Conservation (phyloP, 2,329 filamentous ascomycete genomes). For the Trichoderma sp. region DNA sequence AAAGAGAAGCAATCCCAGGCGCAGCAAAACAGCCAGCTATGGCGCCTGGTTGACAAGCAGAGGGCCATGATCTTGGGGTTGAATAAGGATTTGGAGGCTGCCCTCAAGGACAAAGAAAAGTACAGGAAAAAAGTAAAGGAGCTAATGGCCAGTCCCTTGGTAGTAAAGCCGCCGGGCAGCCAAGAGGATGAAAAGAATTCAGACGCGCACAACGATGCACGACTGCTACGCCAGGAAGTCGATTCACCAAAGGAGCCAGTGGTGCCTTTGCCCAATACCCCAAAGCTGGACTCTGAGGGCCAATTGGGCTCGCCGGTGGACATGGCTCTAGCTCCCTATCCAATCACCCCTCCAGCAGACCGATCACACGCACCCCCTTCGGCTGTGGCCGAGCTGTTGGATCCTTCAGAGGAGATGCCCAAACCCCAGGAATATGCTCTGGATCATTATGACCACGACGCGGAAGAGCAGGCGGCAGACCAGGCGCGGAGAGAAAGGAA, state of each 20-base stretch:
- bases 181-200: constrained; percentile 22
- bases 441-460: constrained; percentile 55
- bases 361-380: constrained; percentile 41
- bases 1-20: constrained; percentile 89
- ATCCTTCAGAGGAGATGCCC: constrained; percentile 58
- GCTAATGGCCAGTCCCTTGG: constrained; percentile 45
- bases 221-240: constrained; percentile 29
- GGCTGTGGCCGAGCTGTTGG: constrained; percentile 51
- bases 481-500: constrained; percentile 46
- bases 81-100: constrained; percentile 89
- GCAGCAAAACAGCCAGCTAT: constrained; percentile 88
- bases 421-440: constrained; percentile 59
- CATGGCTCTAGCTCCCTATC: constrained; percentile 59
- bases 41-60: constrained; percentile 96
- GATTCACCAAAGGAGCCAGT: constrained; percentile 19
- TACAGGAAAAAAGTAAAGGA: constrained; percentile 92
- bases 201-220: constrained; percentile 14
- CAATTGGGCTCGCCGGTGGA: constrained; percentile 59
- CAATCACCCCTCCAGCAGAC: constrained; percentile 62
- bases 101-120: constrained; percentile 89
- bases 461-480: constrained; percentile 49
- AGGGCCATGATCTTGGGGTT: constrained; percentile 88
- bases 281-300: constrained; percentile 50
- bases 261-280: constrained; percentile 42
- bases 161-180: constrained; percentile 30